A percentile compares a stretch with the other conserved stretches of the same genome.
Conservation (phyloP, 2,329 filamentous ascomycete genomes). For the Alternaria triticina region DNA sequence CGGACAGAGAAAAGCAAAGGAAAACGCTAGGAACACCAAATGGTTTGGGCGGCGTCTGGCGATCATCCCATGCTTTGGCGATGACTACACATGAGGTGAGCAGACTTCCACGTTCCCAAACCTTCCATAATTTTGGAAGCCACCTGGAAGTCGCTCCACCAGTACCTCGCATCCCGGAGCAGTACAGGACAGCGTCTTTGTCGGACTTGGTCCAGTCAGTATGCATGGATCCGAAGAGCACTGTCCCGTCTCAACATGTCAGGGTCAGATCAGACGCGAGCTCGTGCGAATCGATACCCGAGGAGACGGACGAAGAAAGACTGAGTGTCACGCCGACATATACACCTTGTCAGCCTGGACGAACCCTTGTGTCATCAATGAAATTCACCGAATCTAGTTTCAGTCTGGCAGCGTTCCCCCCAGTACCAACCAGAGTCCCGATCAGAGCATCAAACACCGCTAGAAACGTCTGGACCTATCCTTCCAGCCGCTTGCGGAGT, state of each 20-base stretch:
- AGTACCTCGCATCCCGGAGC: slow-evolving; percentile 31
- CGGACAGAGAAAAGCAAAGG: slow-evolving; percentile 25
- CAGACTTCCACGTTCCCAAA: slow-evolving; percentile 38
- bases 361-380: neutral
- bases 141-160: slow-evolving; percentile 24
- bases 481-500: slow-evolving; percentile 11
- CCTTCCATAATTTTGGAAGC: slow-evolving; percentile 33
- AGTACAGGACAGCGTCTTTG: slow-evolving; percentile 27
- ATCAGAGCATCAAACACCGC: neutral
- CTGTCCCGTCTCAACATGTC: neutral
- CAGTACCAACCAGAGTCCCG: neutral
- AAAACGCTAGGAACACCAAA: slow-evolving; percentile 29
- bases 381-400: neutral
- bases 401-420: neutral
- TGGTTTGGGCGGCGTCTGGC: slow-evolving; percentile 25
- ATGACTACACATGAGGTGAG: slow-evolving; percentile 42
- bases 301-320: slow-evolving; percentile 4
- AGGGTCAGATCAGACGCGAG: slow-evolving; percentile 1
- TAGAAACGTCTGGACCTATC: neutral
- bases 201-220: slow-evolving; percentile 10
- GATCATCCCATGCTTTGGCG: slow-evolving; percentile 27
- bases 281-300: slow-evolving; percentile 9
- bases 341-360: neutral
- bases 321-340: neutral
- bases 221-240: neutral